Base-by-base conservation (phyloP, 352 stramenopile species). In the Phytophthora sp. region DNA sequence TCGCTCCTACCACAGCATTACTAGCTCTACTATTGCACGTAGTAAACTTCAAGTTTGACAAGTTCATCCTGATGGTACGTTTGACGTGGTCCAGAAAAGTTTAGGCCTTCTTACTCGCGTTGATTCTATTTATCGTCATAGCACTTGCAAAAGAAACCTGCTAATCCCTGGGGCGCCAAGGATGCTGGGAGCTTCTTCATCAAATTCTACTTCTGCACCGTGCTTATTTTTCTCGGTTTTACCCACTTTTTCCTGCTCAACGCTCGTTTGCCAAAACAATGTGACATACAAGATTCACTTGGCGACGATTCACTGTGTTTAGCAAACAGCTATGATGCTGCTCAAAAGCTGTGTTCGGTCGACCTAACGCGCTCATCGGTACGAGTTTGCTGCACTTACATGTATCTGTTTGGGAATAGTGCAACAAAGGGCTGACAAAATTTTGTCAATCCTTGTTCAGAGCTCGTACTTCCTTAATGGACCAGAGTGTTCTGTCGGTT, bases 31-130 rank as follows among this genome's bases (percentile, higher is more conserved):
- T 84, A 9, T 69, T 93, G 3, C 82, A 91, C 39, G 31, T 88
- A n/a, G 49, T 76, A 42, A 91, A 87, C 30, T 94, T 94, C 66
- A 92, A 95, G 61, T 87, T 91, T n/a, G 79, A 95, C 61, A 87
- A 88, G 54, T 39, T 82, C 15, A 79, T 87, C n/a, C 67, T 95
- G 24, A 82, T 81, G 65, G 81, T 89, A 58, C 18, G 11, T 30
- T 45, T 26, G 17, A 24, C 15, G 5, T 23, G 17, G 10, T 3
- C 17, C 17, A 15, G 24, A n/a, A 12, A 26, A 24, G 24, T 26
- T 18, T 4, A 24, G 8, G 13, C 46, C 42, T 30, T 34, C 23
- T 31, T 32, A 23, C 12, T 43, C 2, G 11, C 32, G 32, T 41
- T n/a, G n/a, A n/a, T n/a, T n/a, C n/a, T n/a, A n/a, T 5, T 30